Percentiles rank a stretch among this genome's conserved stretches.
phyloP scores from a whole-genome alignment of 306 rosid genomes.

The Elaeagnus macrophylla region DNA sequence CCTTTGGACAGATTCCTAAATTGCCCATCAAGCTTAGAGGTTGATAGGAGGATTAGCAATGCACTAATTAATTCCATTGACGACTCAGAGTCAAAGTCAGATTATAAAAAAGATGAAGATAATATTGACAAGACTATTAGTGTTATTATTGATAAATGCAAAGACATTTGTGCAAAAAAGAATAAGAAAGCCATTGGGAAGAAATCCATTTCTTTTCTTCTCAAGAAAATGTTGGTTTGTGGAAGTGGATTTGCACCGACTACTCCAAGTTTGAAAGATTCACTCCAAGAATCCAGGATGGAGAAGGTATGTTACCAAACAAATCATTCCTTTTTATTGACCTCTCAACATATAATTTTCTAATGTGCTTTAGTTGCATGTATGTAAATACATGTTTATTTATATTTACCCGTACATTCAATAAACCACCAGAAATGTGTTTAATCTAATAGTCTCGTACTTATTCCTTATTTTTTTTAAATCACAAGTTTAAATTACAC shows the following conservation, averaged over 20 bases:
- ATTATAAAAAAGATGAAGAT: conserved; percentile 39
- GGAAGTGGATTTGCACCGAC: conserved; percentile 69
- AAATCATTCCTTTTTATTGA: not conserved
- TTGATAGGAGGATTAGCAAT: conserved; percentile 69
- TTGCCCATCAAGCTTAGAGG: conserved; percentile 96
- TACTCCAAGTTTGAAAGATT: conserved; percentile 61
- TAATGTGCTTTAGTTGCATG: too few species aligned
- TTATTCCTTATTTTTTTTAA: too few species aligned
- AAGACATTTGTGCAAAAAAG: conserved; percentile 57
- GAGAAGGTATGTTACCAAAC: conserved; percentile 52
- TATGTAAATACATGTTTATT: too few species aligned
- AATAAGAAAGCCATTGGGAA: conserved; percentile 54
- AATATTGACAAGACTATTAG: conserved; percentile 83
- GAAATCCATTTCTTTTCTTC: conserved; percentile 78
- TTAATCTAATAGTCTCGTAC: too few species aligned
- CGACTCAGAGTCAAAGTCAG: too few species aligned
- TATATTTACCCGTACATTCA: too few species aligned
- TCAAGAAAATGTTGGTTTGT: conserved; percentile 87
- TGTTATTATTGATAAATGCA: conserved; percentile 75
- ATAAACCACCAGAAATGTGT: too few species aligned
- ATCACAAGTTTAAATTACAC: too few species aligned
- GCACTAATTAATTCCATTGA: conserved; percentile 26
- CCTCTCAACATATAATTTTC: not conserved
- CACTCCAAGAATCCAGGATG: conserved; percentile 89
- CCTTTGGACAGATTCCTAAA: conserved; percentile 94